Base-by-base conservation (phyloP, 306 rosid species). In the Dalbergia cultrata region DNA sequence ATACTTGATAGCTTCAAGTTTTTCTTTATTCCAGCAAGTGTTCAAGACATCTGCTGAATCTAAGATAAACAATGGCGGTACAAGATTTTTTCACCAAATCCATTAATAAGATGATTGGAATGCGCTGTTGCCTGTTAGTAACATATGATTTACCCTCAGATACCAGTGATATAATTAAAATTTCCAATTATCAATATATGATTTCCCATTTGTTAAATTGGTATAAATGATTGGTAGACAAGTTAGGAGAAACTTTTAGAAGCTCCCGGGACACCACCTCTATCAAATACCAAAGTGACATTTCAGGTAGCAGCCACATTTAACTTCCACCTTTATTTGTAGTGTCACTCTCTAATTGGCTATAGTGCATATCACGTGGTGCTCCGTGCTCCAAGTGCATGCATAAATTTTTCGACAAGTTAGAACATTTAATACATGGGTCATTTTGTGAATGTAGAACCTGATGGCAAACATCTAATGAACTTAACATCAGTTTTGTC, bases 11-110 rank as follows among this genome's bases (percentile, higher is more conserved):
- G 57, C 68, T 74, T 21, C 45, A 70, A 59, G 34, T 44, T 60
- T 22, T 44, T 16, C 78, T 13, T 19, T 74, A 74, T 41, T 21
- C 68, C 78, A 43, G 37, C 41, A 21, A 59, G 77, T 59, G 45
- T 45, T 59, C 66, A 56, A 56, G 66, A 54, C 21, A 41, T 67
- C 35, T 35, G n/a, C 10, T 22, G 4, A 43, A 47, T 47, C 9
- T 47, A 47, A 12, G n/a, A 10, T 3, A 47, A 47, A 11, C 53
- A 10, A 13, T 47, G 10, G 10, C 5, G 53, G 16, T 11, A 11
- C 13, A 2, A 47, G 10, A 47, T 10, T 10, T 13, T 13, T 47
- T 43, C 47, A 47, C 53, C 4, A 3, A 47, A 47, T 10, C 5
- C 53, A 47, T 10, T 10, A n/a, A 10, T 47, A 47, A 13, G 10